Evolutionary conservation across 1,139 yeast genomes (phyloP).

Genomic region (Saccharomyces pastorianus): DNA sequence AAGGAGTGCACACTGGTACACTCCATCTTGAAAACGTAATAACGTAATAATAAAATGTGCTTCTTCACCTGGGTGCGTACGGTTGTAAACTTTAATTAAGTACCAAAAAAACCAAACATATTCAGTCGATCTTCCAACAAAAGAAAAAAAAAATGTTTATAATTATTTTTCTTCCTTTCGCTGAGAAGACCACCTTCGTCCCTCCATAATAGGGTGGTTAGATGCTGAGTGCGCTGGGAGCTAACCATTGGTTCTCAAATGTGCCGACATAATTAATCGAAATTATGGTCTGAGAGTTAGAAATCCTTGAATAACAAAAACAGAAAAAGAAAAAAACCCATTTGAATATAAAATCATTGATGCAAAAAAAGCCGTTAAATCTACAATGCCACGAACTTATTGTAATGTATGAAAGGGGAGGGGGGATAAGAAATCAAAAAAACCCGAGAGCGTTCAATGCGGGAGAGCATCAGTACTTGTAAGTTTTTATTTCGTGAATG

Average conservation of each 20-base stretch:
- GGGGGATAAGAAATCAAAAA: not conserved
- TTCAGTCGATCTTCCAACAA: slow-evolving; percentile 18
- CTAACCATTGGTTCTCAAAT: slow-evolving; percentile 25
- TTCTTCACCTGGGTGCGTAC: not conserved
- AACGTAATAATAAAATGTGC: not conserved
- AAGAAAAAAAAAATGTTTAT: not conserved
- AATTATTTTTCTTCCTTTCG: not conserved
- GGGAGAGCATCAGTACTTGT: slow-evolving; percentile 22
- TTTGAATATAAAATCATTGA: slow-evolving; percentile 8
- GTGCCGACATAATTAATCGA: slow-evolving; percentile 9
- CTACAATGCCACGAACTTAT: slow-evolving; percentile 19
- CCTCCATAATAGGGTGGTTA: slow-evolving; percentile 28
- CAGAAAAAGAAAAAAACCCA: slow-evolving; percentile 6
- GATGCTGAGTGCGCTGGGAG: not conserved
- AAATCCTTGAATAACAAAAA: not conserved
- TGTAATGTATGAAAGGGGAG: slow-evolving; percentile 6
- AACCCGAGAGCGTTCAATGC: not conserved
- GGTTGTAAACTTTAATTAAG: not conserved
- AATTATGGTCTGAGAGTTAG: slow-evolving; percentile 2
- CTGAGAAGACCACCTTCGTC: slow-evolving; percentile 25
- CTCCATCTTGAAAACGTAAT: not conserved
- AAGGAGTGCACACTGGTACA: not conserved
- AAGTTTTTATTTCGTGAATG: slow-evolving; percentile 28
- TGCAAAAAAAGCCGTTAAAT: slow-evolving; percentile 10
- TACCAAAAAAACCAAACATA: slow-evolving; percentile 30